A percentile compares a stretch with the other conserved stretches of the same genome.
These are phyloP conservation scores for Colletotrichum endophyticum DNA, from an alignment of 2,329 filamentous ascomycete genomes.

Conservation along the genomic window DNA sequence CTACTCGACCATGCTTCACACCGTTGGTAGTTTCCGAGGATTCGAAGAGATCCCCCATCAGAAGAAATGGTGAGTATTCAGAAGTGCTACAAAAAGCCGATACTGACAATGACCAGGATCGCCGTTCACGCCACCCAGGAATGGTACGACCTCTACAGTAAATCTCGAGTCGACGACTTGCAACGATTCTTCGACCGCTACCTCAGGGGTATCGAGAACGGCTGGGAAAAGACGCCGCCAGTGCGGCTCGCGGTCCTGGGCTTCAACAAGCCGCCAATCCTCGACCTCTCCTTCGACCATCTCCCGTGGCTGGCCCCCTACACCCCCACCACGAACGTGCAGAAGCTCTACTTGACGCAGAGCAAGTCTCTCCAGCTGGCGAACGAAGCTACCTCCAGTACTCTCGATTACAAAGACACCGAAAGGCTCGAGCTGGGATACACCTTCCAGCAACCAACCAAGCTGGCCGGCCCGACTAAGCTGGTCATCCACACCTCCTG, in stretches of 20 bases:
- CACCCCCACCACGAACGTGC: background rate
- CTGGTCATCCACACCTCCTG: background rate
- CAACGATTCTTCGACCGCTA: conserved; percentile 25
- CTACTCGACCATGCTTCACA: background rate
- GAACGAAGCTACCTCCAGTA: background rate
- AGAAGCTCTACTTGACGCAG: background rate
- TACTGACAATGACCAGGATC: background rate
- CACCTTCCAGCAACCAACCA: background rate
- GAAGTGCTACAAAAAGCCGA: too few relatives aligned
- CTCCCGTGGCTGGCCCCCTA: background rate
- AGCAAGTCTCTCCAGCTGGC: background rate
- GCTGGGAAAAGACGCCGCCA: conserved; percentile 22
- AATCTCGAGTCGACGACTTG: conserved; percentile 24
- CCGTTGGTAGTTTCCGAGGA: background rate
- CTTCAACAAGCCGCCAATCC: background rate
- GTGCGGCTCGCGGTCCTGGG: conserved; percentile 3
- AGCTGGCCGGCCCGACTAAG: background rate
- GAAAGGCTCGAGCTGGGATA: background rate
- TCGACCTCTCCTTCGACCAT: background rate
- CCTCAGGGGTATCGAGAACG: conserved; percentile 1
- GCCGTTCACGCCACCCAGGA: conserved; percentile 28
- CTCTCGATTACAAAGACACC: background rate
- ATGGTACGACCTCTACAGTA: conserved; percentile 31
- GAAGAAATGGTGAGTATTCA: background rate
- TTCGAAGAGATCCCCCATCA: conserved; percentile 4